Evolutionary conservation across 1,139 yeast species (phyloP).

Genomic region (Pichia sp.): DNA sequence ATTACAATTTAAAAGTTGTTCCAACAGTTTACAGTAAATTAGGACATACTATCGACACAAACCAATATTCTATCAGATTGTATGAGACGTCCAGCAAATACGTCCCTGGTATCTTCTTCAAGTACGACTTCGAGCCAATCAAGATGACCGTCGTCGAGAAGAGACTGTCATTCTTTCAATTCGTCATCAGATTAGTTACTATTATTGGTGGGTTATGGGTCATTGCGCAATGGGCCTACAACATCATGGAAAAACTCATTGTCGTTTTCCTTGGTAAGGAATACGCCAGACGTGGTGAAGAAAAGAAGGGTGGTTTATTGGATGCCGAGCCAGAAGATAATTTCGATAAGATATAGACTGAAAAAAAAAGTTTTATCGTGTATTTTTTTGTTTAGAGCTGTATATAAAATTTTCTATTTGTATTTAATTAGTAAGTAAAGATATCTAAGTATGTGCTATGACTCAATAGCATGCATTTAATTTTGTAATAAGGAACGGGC

Average conservation of each 20-base stretch:
- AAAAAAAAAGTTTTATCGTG: too few relatives aligned
- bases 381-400: background rate
- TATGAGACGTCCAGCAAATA: constrained; percentile 34
- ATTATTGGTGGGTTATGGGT: constrained; percentile 72
- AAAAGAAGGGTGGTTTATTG: constrained; percentile 37
- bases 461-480: background rate
- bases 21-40: constrained; percentile 76
- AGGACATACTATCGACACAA: constrained; percentile 74
- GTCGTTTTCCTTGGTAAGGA: constrained; percentile 48
- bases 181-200: constrained; percentile 75
- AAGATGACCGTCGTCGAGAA: constrained; percentile 65
- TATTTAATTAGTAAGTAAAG: background rate
- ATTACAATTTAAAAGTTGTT: constrained; percentile 75
- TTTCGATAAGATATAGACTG: constrained; percentile 27
- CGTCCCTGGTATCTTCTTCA: constrained; percentile 79
- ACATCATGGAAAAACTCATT: constrained; percentile 44
- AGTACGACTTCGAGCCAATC: constrained; percentile 88
- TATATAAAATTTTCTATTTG: background rate
- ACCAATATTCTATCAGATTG: constrained; percentile 82
- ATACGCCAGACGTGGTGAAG: constrained; percentile 54
- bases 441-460: too few relatives aligned
- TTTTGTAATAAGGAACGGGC: constrained; percentile 15
- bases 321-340: constrained; percentile 26
- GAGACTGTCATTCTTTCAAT: constrained; percentile 74
- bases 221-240: constrained; percentile 46